These are phyloP conservation scores for Hypoxylon crocopeplum DNA, from an alignment of 495 filamentous ascomycete species.

Conservation along the genomic window DNA sequence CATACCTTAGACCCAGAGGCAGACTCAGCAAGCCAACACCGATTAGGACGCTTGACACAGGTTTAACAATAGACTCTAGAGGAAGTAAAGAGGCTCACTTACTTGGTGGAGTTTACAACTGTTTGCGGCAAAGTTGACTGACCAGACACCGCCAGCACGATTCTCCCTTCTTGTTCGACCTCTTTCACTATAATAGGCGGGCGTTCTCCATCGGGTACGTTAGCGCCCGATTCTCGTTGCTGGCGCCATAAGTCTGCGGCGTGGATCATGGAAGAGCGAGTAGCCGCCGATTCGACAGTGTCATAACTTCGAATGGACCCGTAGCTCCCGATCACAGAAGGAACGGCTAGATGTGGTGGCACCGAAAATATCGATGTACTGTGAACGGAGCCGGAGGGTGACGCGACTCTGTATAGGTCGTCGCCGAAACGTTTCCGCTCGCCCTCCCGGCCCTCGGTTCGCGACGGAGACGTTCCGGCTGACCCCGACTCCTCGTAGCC, in stretches of 20 bases:
- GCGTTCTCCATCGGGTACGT: slow-evolving; percentile 66
- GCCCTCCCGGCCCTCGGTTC: slow-evolving; percentile 44
- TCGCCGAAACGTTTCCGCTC: slow-evolving; percentile 51
- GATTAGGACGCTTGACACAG: slow-evolving; percentile 68
- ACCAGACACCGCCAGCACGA: slow-evolving; percentile 82
- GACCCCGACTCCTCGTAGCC: slow-evolving; percentile 32
- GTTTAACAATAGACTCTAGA: slow-evolving; percentile 26
- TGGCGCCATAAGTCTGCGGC: slow-evolving; percentile 75
- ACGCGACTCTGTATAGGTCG: slow-evolving; percentile 42
- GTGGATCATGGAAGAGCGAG: slow-evolving; percentile 71
- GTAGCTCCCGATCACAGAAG: slow-evolving; percentile 70
- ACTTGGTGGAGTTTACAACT: slow-evolving; percentile 94
- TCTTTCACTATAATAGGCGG: slow-evolving; percentile 85
- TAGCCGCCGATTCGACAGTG: slow-evolving; percentile 68
- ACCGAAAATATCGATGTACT: slow-evolving; percentile 63
- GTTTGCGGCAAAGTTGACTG: slow-evolving; percentile 95
- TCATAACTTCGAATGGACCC: slow-evolving; percentile 73
- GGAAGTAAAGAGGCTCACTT: slow-evolving; percentile 1
- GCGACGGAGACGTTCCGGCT: slow-evolving; percentile 30
- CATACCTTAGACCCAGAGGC: slow-evolving; percentile 87
- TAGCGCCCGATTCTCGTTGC: slow-evolving; percentile 62
- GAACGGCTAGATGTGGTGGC: slow-evolving; percentile 68
- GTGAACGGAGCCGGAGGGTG: slow-evolving; percentile 37
- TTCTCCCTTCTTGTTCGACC: slow-evolving; percentile 86
- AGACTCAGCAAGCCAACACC: slow-evolving; percentile 89